Evolutionary conservation across 2,329 filamentous ascomycete species (phyloP), one percentile per base, ranked within the genome.

Genomic region (Coniochaeta hoffmannii): DNA sequence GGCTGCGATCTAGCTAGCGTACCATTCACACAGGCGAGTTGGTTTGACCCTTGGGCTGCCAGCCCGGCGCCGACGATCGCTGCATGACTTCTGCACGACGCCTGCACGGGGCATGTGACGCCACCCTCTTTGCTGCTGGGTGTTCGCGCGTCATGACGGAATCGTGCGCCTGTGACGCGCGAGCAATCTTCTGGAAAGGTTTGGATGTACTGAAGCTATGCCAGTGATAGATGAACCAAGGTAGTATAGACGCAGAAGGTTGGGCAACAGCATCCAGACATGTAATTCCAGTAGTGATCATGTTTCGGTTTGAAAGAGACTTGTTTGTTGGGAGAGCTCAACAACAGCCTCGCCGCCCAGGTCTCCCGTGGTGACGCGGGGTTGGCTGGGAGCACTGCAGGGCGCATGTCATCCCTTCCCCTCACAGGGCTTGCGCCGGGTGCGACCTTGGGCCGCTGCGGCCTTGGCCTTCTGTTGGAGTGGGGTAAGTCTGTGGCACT

Each of bases 71-170:
- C 49, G 49, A 32, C 49, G 49, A 51, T 51, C 49, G 49, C 49
- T 34, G 49, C 49, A 51, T 15, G 28, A 32, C 28, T 31, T 51
- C 31, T 51, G 26, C 30, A 46, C 30, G 49, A 14, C n/a, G 49
- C n/a, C n/a, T n/a, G n/a, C n/a, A n/a, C n/a, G n/a, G n/a, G 49
- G 31, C 10, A 26, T 51, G 49, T 51, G 49, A 28, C 49, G 49
- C n/a, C 49, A 31, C 49, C 49, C 49, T 51, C 24, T n/a, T n/a
- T 28, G 4, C 31, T 24, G 28, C 49, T 3, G 6, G 26, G 10
- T 32, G 17, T 6, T 32, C 26, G 9, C 17, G 15, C 14, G 41
- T 28, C 49, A 51, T 51, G 49, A 51, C 49, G 49, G 32, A 51
- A 51, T 31, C 19, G n/a, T 32, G 36, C 36, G 36, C 36, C 22